Evolutionary conservation across 148 eudicot genomes (phyloP), one percentile per base, ranked within the genome.

Genomic region (Rhododendron molle): DNA sequence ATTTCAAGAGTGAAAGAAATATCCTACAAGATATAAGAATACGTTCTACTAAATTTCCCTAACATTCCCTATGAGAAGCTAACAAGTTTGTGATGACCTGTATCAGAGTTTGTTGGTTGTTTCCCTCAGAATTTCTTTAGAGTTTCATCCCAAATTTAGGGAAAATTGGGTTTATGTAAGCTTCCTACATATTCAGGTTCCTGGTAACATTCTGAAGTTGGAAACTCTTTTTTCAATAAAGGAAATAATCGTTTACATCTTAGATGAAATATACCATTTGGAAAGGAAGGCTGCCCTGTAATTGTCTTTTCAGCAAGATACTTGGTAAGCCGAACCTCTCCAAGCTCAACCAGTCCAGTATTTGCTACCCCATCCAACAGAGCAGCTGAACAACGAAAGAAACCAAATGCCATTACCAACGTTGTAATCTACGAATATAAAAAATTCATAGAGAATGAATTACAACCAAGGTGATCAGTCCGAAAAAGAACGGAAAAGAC

Each of bases 251-350:
- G 21, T 65, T 56, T 44, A 72, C 12, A 76, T 20, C 54, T 67
- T 36, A 62, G 23, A 79, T 14, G 3, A 85, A 50, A 10, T 77
- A 74, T 87, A 94, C 99, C 99, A 85, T 88, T 92, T 86, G 94
- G 89, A 85, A 93, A 96, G 85, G 87, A 94, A 81, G 90, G 94
- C 85, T 85, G 93, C 62, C 99, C 99, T 44, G 89, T 93, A 86
- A 92, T 82, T 90, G 88, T 95, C 93, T 90, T 95, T 90, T 96
- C 98, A 4, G 97, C 94, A 86, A 96, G 91, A 85, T 88, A 89
- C 85, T 90, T 85, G 54, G 92, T 94, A 87, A 96, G 93, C 78
- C 88, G 80, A 62, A 88, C 76, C 69, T 96, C 94, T 76, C 79
- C 79, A 76, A 76, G 79, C 47, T 76, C 79, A 76, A 76, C 79